Conservation (phyloP, 2,329 filamentous ascomycete genomes). For the Colletotrichum sp. region DNA sequence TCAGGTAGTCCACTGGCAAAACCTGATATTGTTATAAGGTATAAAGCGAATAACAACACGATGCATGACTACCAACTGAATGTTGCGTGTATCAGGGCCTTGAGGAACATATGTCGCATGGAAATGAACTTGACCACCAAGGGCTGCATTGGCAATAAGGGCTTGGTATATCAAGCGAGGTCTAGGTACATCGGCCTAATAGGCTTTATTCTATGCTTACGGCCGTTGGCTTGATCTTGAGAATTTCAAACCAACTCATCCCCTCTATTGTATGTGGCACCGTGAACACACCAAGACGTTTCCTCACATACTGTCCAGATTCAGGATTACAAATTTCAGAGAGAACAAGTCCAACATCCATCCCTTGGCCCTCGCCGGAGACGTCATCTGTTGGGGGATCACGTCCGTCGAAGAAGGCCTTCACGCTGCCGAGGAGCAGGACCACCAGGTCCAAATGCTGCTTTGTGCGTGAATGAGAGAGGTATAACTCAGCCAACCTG, state of each 20-base stretch:
- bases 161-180: background rate
- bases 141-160: rapidly evolving
- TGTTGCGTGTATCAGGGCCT: background rate
- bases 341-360: background rate
- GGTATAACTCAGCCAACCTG: background rate
- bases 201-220: background rate
- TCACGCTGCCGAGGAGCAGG: background rate
- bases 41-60: background rate
- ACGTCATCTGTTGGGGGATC: background rate
- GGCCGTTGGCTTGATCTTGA: background rate
- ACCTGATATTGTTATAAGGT: background rate
- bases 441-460: background rate
- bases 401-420: background rate
- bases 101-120: background rate
- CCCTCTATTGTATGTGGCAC: background rate
- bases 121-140: background rate
- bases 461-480: rapidly evolving
- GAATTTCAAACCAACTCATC: background rate
- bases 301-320: background rate
- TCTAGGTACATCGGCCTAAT: background rate
- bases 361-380: background rate
- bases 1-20: background rate
- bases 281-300: background rate
- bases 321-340: background rate
- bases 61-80: background rate